Conservation (phyloP, 1,139 yeast species). For the Magnusiomyces suaveolens region DNA sequence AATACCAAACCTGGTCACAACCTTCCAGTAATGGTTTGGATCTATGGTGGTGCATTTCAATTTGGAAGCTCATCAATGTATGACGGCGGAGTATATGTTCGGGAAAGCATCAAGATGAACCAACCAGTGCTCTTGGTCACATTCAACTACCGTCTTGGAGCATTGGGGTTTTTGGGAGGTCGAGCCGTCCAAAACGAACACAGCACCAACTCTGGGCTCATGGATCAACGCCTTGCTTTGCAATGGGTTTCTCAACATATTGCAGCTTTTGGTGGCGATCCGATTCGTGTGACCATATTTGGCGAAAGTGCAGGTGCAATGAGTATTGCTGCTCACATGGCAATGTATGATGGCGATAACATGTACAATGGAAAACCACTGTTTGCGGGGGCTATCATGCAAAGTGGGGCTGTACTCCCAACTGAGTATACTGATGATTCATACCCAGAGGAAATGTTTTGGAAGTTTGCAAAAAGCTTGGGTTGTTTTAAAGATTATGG, state of each 20-base stretch:
- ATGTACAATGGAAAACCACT: constrained; percentile 14
- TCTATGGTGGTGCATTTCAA: constrained; percentile 33
- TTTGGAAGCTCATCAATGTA: constrained; percentile 19
- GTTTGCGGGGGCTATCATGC: constrained; percentile 26
- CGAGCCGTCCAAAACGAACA: constrained; percentile 14
- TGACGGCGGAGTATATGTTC: constrained; percentile 16
- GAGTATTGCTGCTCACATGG: constrained; percentile 22
- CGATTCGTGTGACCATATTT: constrained; percentile 24
- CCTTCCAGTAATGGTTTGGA: constrained; percentile 32
- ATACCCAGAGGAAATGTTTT: constrained; percentile 16
- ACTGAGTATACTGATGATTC: constrained; percentile 10
- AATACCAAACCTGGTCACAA: constrained; percentile 8
- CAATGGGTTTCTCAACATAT: constrained; percentile 29
- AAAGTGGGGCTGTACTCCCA: constrained; percentile 19
- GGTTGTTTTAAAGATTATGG: constrained; percentile 15
- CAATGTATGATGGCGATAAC: constrained; percentile 16
- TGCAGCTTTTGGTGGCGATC: constrained; percentile 29
- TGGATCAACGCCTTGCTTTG: constrained; percentile 28
- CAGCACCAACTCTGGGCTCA: constrained; percentile 25
- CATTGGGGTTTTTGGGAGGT: constrained; percentile 27
- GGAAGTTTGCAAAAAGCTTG: constrained; percentile 13
- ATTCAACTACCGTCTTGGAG: constrained; percentile 25
- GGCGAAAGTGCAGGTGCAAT: constrained; percentile 32
- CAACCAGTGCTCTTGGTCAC: constrained; percentile 21
- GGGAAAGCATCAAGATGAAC: constrained; percentile 19